Base-by-base conservation (phyloP, 2,329 filamentous ascomycete genomes). In the Proliferodiscus dingleyae region DNA sequence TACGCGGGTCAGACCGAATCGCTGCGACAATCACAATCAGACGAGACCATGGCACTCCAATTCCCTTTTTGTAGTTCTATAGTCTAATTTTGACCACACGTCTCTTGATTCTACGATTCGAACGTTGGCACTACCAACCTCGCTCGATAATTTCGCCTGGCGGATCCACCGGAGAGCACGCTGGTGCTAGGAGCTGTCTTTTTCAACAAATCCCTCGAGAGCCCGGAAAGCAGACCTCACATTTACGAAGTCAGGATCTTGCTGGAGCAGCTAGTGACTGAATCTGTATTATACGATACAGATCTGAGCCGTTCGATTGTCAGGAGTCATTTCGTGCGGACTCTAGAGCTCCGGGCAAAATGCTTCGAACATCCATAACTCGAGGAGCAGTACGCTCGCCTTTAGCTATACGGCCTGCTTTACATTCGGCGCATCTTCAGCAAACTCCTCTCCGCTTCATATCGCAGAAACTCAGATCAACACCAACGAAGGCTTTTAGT, bases 351-450 rank as follows among this genome's bases (percentile, higher is more conserved):
- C 34, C 32, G 16, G 2, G 36, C 16, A 52, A 46, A 8, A 58
- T 58, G 56, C 42, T 58, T 21, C 52, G 52, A 50, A 54, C 47
- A 18, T 43, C 44, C 9, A 37, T 53, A 22, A 43, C 51, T 42
- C 50, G 51, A 53, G 46, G 45, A 44, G 46, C 45, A 41, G 19
- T 30, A 15, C 34, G 46, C 21, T 37, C 52, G 33, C 39, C 49
- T 21, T 16, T 34, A 29, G 13, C 45, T 7, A 46, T 51, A 49
- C 46, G 51, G 42, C 39, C 46, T 40, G 15, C 40, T 9, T 19
- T 47, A 37, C 43, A 29, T 41, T 23, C 45, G 15, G 24, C 37
- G n/a, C n/a, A n/a, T n/a, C n/a, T n/a, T n/a, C n/a, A n/a, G n/a
- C n/a, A n/a, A 21, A 46, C 42, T 29, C 45, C 44, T 4, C 22